These are phyloP conservation scores for Rhododendron mucronatum DNA, from an alignment of 148 eudicot genomes.

Conservation along the genomic window DNA sequence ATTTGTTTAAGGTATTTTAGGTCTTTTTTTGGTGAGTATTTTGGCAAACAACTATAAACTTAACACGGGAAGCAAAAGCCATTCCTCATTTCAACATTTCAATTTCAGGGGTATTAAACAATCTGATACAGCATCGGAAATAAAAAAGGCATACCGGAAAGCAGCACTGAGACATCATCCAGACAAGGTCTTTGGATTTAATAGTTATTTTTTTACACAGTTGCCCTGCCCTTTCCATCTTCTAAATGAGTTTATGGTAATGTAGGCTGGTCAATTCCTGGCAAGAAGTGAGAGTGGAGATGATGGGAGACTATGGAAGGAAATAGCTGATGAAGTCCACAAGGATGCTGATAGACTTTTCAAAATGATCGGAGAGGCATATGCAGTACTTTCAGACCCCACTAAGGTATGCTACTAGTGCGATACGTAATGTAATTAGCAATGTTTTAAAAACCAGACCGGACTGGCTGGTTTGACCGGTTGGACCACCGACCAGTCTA, in stretches of 20 bases:
- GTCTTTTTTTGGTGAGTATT: not conserved
- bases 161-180: slow-evolving; percentile 98
- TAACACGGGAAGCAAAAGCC: not conserved
- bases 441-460: not conserved
- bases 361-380: slow-evolving; percentile 89
- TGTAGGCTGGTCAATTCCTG: slow-evolving; percentile 72
- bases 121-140: slow-evolving; percentile 67
- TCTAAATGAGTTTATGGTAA: not conserved
- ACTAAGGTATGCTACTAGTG: slow-evolving; percentile 47
- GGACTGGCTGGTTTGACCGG: too few relatives aligned
- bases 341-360: slow-evolving; percentile 80
- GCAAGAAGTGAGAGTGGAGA: slow-evolving; percentile 68
- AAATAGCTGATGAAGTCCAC: slow-evolving; percentile 62
- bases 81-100: not conserved
- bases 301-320: slow-evolving; percentile 72
- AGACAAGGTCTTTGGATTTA: slow-evolving; percentile 64
- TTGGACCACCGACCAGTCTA: too few relatives aligned
- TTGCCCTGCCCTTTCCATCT: not conserved
- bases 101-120: slow-evolving; percentile 67
- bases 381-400: slow-evolving; percentile 87
- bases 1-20: not conserved
- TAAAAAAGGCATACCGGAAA: slow-evolving; percentile 89
- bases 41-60: not conserved
- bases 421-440: not conserved
- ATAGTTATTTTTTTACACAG: not conserved